Evolutionary conservation across 768 basidiomycete genomes (phyloP).

Genomic region (Phallus indusiatus): DNA sequence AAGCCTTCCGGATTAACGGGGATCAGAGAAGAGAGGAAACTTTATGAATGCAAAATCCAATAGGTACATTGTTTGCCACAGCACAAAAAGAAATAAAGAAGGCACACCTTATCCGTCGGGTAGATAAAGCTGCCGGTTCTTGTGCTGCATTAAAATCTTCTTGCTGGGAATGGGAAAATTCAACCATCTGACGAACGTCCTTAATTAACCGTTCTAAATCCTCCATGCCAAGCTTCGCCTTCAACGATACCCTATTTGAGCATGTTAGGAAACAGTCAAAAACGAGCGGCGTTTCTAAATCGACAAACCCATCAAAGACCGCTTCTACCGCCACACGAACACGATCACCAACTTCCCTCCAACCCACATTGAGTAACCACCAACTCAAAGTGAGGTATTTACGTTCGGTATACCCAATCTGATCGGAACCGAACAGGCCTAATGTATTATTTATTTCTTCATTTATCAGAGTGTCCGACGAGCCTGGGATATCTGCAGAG

Average conservation of each 20-base stretch:
- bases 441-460: conserved; percentile 35
- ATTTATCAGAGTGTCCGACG: conserved; percentile 22
- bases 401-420: conserved; percentile 49
- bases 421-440: conserved; percentile 4
- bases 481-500: conserved; percentile 14
- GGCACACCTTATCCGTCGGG: conserved; percentile 42
- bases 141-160: conserved; percentile 43
- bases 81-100: conserved; percentile 5
- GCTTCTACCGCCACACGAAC: conserved; percentile 70
- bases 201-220: conserved; percentile 62
- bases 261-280: not conserved
- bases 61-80: not conserved
- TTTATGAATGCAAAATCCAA: conserved; percentile 17
- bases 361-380: conserved; percentile 90
- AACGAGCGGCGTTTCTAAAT: not conserved
- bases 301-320: conserved; percentile 71
- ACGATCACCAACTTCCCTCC: conserved; percentile 73
- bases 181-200: conserved; percentile 70
- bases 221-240: conserved; percentile 56
- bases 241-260: conserved; percentile 63
- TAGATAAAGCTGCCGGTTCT: not conserved
- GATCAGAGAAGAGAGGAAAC: conserved; percentile 66
- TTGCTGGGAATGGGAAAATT: conserved; percentile 37
- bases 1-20: conserved; percentile 66
- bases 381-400: conserved; percentile 81